Conservation (phyloP, 2,329 filamentous ascomycete species). For the Curvularia hawaiiensis region DNA sequence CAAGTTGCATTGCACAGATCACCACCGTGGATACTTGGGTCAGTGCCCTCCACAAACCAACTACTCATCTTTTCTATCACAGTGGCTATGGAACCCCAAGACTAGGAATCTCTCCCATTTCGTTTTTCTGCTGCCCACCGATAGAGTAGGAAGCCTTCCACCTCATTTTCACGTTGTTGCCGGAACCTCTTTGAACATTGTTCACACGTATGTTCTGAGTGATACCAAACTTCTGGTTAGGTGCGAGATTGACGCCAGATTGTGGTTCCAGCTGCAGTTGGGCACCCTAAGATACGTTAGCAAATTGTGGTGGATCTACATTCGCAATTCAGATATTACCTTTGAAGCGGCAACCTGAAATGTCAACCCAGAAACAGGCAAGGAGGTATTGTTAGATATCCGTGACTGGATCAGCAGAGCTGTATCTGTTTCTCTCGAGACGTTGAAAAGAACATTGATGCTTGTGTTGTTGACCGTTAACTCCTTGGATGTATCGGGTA, state of each 20-base stretch:
- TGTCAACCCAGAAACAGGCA: slow-evolving; percentile 77
- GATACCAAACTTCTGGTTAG: slow-evolving; percentile 75
- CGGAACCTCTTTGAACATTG: slow-evolving; percentile 73
- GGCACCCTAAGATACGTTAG: slow-evolving; percentile 65
- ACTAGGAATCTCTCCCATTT: slow-evolving; percentile 84
- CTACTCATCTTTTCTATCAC: slow-evolving; percentile 10
- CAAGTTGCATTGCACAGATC: neutral
- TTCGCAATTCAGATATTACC: slow-evolving; percentile 54
- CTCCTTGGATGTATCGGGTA: slow-evolving; percentile 73
- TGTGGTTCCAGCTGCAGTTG: slow-evolving; percentile 84
- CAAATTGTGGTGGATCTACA: neutral
- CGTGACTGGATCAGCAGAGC: slow-evolving; percentile 73
- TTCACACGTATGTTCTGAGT: slow-evolving; percentile 81
- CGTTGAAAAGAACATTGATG: slow-evolving; percentile 75
- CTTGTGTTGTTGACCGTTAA: slow-evolving; percentile 71
- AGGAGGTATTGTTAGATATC: slow-evolving; percentile 81
- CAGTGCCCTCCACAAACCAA: slow-evolving; percentile 4
- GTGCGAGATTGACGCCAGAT: slow-evolving; percentile 74
- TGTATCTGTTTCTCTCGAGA: slow-evolving; percentile 62
- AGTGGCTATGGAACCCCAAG: slow-evolving; percentile 69
- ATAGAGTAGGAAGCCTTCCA: slow-evolving; percentile 86
- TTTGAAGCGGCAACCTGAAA: slow-evolving; percentile 95
- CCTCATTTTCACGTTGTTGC: slow-evolving; percentile 82
- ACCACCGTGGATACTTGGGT: slow-evolving; percentile 5
- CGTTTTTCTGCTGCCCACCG: slow-evolving; percentile 68